These are phyloP conservation scores for Apiospora rasikravindrae DNA, from an alignment of 2,329 filamentous ascomycete species.

Conservation along the genomic window DNA sequence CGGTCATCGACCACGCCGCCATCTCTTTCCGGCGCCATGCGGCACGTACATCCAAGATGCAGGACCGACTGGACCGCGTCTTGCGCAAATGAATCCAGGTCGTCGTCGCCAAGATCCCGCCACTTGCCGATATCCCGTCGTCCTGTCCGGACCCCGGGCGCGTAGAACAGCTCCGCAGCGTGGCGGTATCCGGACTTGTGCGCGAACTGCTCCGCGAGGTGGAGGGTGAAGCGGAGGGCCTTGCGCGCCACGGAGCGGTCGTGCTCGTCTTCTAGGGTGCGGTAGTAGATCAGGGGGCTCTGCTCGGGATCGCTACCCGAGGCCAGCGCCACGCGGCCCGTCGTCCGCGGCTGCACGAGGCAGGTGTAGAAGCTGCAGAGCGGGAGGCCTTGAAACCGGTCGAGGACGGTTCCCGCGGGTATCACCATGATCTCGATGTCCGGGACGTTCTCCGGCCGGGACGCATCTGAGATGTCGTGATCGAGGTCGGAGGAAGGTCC, in stretches of 20 bases:
- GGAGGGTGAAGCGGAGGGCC: slow-evolving; percentile 39
- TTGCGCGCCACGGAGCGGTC: slow-evolving; percentile 35
- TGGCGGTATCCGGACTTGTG: slow-evolving; percentile 35
- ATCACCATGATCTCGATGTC: slow-evolving; percentile 45
- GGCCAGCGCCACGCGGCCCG: slow-evolving; percentile 38
- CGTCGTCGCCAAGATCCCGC: slow-evolving; percentile 34
- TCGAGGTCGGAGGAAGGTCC: neutral
- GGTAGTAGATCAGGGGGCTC: slow-evolving; percentile 39
- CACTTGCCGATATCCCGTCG: slow-evolving; percentile 27
- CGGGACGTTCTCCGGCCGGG: slow-evolving; percentile 32
- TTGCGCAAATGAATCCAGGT: slow-evolving; percentile 37
- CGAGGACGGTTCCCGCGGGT: slow-evolving; percentile 39
- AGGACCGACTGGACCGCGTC: slow-evolving; percentile 31
- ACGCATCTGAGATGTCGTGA: slow-evolving; percentile 24
- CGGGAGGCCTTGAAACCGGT: slow-evolving; percentile 32
- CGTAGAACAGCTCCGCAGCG: slow-evolving; percentile 31
- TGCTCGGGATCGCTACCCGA: slow-evolving; percentile 40
- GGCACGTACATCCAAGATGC: slow-evolving; percentile 49
- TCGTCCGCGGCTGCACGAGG: slow-evolving; percentile 38
- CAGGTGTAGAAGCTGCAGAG: slow-evolving; percentile 35
- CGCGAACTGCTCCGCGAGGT: slow-evolving; percentile 35
- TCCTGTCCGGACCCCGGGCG: slow-evolving; percentile 24
- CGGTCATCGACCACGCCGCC: slow-evolving; percentile 47
- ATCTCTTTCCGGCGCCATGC: slow-evolving; percentile 39
- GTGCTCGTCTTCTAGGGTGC: slow-evolving; percentile 36